Conservation (phyloP, 2,329 filamentous ascomycete genomes). For the Aspergillus calidoustus region DNA sequence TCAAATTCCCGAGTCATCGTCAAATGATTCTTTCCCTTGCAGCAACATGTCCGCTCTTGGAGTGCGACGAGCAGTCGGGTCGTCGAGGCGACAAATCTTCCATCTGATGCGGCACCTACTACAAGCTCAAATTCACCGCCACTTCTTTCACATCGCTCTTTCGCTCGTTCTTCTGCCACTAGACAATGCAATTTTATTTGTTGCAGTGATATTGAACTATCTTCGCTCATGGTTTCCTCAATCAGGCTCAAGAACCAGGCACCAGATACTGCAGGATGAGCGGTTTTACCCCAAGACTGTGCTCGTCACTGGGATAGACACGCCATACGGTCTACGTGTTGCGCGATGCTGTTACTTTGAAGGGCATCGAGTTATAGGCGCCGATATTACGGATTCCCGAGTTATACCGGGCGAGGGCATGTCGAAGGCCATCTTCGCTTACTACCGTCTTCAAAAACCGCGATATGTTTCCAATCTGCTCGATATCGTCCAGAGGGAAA, state of each 20-base stretch:
- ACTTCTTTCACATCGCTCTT: constrained; percentile 31
- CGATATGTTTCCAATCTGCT: constrained; percentile 63
- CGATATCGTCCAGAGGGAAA: constrained; percentile 62
- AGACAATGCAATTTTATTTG: constrained; percentile 50
- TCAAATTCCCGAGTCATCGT: neutral
- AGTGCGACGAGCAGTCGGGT: constrained; percentile 22
- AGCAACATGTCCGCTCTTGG: constrained; percentile 27
- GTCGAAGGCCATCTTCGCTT: constrained; percentile 61
- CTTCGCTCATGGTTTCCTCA: constrained; percentile 32
- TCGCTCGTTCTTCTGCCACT: constrained; percentile 52
- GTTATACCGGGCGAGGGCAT: constrained; percentile 60
- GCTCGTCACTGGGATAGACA: constrained; percentile 73
- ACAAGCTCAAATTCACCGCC: constrained; percentile 26
- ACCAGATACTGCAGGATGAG: constrained; percentile 34
- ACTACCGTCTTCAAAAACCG: constrained; percentile 56
- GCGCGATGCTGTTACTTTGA: constrained; percentile 67
- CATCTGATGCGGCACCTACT: constrained; percentile 16
- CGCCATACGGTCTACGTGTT: constrained; percentile 70
- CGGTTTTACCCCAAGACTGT: constrained; percentile 58
- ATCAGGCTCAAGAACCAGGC: constrained; percentile 25
- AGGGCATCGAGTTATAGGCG: constrained; percentile 73
- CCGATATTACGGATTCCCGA: constrained; percentile 62
- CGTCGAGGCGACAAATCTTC: constrained; percentile 17
- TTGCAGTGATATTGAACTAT: constrained; percentile 38
- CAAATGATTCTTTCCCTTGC: neutral